Base-by-base conservation (phyloP, 805 yeast species). In the Lipomyces orientalis region DNA sequence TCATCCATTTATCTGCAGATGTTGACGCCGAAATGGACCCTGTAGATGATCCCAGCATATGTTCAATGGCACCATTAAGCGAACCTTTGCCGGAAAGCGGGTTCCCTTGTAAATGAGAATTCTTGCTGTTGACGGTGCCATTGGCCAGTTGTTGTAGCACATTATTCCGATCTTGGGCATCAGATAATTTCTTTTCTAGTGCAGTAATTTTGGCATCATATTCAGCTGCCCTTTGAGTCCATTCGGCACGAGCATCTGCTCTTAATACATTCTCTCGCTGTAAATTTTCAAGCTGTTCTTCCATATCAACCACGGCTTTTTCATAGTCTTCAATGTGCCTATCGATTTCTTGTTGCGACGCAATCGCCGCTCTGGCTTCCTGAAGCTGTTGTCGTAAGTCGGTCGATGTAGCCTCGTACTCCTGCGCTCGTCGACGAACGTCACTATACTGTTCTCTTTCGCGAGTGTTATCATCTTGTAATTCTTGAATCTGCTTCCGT, bases 1-100 rank as follows among this genome's bases (percentile, higher is more conserved):
- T 64, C 60, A 55, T 46, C 62, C 72, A 69, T 49, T 71, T 71
- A 58, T 61, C 71, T 61, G 56, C 35, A 34, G 55, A 57, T 14
- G 57, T 12, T 22, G 29, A 37, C 33, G 63, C 43, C n/a, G 60
- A 67, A 35, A 46, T 33, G 33, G 55, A 35, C 12, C 34, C 59
- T 1, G 62, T 68, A 29, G 68, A 60, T 25, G 66, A 56, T 10
- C 49, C 34, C 10, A 64, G 29, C 22, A 35, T 22, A 29, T 60
- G 62, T 52, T 58, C 62, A 43, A 58, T 52, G 55, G n/a, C 34
- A 16, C 52, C 57, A 51, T 51, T 58, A 29, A 35, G 34, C 52
- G 59, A 54, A 8, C 46, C 22, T n/a, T 54, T 43, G 19, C 60
- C 37, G 19, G 51, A 49, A n/a, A 64, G 51, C 3, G 71, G 49